Conservation (phyloP, 202 grass and related monocot species). For the Dendrocalamus latiflorus region DNA sequence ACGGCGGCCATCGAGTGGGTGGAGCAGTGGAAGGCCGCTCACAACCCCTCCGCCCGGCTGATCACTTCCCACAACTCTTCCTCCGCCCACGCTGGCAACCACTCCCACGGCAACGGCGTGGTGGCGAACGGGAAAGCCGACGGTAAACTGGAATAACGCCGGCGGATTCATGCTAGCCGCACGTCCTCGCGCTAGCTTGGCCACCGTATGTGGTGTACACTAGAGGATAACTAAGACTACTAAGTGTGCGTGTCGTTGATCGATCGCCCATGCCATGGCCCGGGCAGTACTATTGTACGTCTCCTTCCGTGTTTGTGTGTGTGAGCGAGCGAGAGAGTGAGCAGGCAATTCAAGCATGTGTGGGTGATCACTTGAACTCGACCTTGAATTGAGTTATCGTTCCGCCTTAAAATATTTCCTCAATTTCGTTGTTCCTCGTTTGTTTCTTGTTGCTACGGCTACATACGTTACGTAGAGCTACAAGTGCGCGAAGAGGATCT, state of each 20-base stretch:
- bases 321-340: not conserved
- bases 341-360: conserved; percentile 1
- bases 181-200: not conserved
- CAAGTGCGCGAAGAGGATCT: conserved; percentile 62
- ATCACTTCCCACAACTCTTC: conserved; percentile 71
- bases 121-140: conserved; percentile 4
- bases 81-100: not conserved
- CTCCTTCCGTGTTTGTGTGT: not conserved
- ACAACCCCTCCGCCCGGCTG: conserved; percentile 79
- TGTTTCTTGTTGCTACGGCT: not conserved
- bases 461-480: not conserved
- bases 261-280: not conserved
- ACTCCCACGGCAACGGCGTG: not conserved
- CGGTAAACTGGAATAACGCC: conserved; percentile 7
- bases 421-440: not conserved
- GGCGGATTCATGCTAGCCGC: not conserved
- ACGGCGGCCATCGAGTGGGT: conserved; percentile 95
- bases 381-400: not conserved
- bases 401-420: not conserved
- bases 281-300: not conserved
- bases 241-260: conserved; percentile 12
- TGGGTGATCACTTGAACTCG: not conserved
- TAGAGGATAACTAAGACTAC: not conserved
- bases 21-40: conserved; percentile 72
- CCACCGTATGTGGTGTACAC: not conserved